Conservation (phyloP, 331 rosid genomes). For the Erythrophleum ivorense region DNA sequence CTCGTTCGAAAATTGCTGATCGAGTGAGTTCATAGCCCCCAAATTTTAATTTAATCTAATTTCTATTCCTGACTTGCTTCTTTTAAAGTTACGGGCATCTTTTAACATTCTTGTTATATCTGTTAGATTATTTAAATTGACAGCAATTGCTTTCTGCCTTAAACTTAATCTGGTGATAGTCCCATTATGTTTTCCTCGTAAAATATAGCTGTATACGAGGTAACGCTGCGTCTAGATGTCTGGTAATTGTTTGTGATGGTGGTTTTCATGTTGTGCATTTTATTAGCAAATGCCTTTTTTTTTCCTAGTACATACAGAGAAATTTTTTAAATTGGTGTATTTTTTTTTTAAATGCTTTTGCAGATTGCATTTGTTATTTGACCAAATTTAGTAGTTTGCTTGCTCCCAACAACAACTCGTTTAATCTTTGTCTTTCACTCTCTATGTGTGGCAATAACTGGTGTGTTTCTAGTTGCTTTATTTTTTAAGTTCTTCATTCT, state of each 20-base stretch:
- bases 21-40: slow-evolving; percentile 61
- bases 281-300: neutral
- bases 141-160: neutral
- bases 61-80: neutral
- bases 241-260: neutral
- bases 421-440: neutral
- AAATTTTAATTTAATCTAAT: neutral
- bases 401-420: neutral
- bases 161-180: neutral
- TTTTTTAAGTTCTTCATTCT: slow-evolving; percentile 21
- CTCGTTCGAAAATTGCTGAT: slow-evolving; percentile 80
- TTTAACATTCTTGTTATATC: neutral
- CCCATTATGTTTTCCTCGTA: neutral
- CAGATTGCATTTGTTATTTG: neutral
- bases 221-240: slow-evolving; percentile 15
- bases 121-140: neutral
- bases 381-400: neutral
- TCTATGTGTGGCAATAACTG: neutral
- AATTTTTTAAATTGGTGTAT: neutral
- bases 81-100: neutral
- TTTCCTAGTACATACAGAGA: neutral
- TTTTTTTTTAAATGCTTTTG: neutral
- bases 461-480: neutral
- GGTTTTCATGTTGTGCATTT: neutral
- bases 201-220: slow-evolving; percentile 14